A percentile compares a stretch with the other conserved stretches of the same genome.
Evolutionary conservation across 371 early-diverging fungal genomes (phyloP).

Genomic region (Lichtheimia ramosa): DNA sequence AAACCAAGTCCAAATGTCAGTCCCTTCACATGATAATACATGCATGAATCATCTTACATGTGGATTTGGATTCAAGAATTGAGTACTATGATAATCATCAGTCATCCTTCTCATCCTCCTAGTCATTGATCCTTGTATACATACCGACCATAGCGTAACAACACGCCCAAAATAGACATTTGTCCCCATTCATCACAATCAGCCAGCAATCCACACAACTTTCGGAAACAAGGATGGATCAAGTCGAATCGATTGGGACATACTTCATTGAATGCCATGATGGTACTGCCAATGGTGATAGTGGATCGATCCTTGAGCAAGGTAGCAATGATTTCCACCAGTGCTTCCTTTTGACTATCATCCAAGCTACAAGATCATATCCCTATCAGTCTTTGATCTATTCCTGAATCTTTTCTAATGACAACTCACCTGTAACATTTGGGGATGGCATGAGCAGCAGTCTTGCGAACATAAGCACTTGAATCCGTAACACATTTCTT

Average conservation of each 20-base stretch:
- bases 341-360: slow-evolving; percentile 68
- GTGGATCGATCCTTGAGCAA: slow-evolving; percentile 85
- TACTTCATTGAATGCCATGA: slow-evolving; percentile 84
- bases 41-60: slow-evolving; percentile 21
- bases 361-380: slow-evolving; percentile 68
- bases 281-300: slow-evolving; percentile 83
- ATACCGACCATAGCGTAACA: slow-evolving; percentile 80
- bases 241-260: slow-evolving; percentile 85
- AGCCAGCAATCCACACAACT: slow-evolving; percentile 79
- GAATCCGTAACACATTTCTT: slow-evolving; percentile 84
- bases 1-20: too few relatives aligned
- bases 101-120: not conserved
- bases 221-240: slow-evolving; percentile 88
- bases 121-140: slow-evolving; percentile 4
- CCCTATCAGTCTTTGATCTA: not conserved
- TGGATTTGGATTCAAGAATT: slow-evolving; percentile 64
- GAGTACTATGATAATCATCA: slow-evolving; percentile 33
- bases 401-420: not conserved
- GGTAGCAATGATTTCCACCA: slow-evolving; percentile 74
- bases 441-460: slow-evolving; percentile 90
- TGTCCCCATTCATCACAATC: slow-evolving; percentile 97
- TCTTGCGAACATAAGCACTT: slow-evolving; percentile 91
- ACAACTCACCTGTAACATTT: slow-evolving; percentile 75
- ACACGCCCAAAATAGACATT: slow-evolving; percentile 76
- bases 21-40: too few relatives aligned